These are phyloP conservation scores for Plantago elongata DNA, from an alignment of 257 asterid species.

Conservation along the genomic window DNA sequence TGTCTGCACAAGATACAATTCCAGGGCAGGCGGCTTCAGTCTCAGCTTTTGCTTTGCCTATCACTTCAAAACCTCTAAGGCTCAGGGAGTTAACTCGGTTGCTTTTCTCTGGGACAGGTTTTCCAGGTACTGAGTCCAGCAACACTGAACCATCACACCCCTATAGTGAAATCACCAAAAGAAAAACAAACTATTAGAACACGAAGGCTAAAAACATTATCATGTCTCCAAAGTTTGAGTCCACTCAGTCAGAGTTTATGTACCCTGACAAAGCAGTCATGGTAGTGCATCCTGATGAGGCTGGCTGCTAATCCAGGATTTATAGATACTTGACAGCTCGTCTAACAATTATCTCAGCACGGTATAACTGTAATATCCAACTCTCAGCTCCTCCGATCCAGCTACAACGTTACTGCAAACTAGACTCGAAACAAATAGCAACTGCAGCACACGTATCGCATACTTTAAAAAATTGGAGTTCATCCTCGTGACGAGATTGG, in stretches of 20 bases:
- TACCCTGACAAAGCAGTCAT: slow-evolving; percentile 53
- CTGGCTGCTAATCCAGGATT: slow-evolving; percentile 42
- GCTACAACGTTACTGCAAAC: not conserved
- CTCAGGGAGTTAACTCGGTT: slow-evolving; percentile 23
- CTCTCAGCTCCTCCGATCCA: slow-evolving; percentile 10
- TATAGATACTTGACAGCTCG: slow-evolving; percentile 23
- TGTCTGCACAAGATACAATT: slow-evolving; percentile 42
- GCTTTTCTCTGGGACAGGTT: slow-evolving; percentile 20
- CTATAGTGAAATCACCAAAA: slow-evolving; percentile 4
- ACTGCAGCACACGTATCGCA: not conserved
- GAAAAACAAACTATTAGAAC: not conserved
- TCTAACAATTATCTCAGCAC: slow-evolving; percentile 32
- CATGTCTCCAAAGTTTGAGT: not conserved
- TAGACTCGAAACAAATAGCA: not conserved
- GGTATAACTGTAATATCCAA: slow-evolving; percentile 30
- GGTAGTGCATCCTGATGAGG: slow-evolving; percentile 40
- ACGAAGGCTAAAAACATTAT: no score
- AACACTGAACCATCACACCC: slow-evolving; percentile 49
- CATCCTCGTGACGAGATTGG: not conserved
- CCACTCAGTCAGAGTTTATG: not conserved
- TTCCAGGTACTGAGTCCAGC: slow-evolving; percentile 26
- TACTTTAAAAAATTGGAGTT: not conserved
- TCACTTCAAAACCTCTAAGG: slow-evolving; percentile 42
- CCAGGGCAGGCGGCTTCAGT: slow-evolving; percentile 36
- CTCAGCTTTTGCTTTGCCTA: slow-evolving; percentile 32